These are phyloP conservation scores for Xylogone sp. DNA, from an alignment of 2,329 filamentous ascomycete species.

Conservation along the genomic window DNA sequence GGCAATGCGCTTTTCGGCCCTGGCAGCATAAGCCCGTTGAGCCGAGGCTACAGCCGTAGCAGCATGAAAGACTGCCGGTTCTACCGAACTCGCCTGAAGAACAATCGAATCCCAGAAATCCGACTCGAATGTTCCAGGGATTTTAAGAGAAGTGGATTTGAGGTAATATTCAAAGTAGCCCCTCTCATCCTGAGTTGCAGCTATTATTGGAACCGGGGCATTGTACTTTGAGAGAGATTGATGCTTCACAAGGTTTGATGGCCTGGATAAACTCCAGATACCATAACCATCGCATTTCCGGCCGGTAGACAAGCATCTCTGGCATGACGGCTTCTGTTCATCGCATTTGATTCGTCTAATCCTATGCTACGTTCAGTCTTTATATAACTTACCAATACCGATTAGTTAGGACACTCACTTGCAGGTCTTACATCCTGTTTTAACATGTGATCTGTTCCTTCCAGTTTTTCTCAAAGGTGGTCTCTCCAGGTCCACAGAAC, in stretches of 20 bases:
- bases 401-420: not conserved
- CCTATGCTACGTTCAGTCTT: conserved; percentile 10
- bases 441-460: not conserved
- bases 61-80: not conserved
- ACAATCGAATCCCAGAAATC: not conserved
- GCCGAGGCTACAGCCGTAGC: not conserved
- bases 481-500: not conserved
- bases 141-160: conserved; percentile 47
- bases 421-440: not conserved
- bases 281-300: conserved; percentile 33
- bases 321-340: conserved; percentile 29
- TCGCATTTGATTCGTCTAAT: conserved; percentile 28
- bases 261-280: not conserved
- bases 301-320: conserved; percentile 31
- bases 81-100: not conserved
- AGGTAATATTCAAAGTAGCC: not conserved
- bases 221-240: not conserved
- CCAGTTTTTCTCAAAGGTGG: not conserved
- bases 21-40: not conserved
- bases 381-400: conserved; percentile 7
- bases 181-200: not conserved
- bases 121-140: conserved; percentile 30
- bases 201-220: not conserved
- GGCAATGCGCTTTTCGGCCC: not conserved
- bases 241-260: conserved; percentile 30